Conservation (phyloP, 179 eudicot species). For the Pouteria campechiana region DNA sequence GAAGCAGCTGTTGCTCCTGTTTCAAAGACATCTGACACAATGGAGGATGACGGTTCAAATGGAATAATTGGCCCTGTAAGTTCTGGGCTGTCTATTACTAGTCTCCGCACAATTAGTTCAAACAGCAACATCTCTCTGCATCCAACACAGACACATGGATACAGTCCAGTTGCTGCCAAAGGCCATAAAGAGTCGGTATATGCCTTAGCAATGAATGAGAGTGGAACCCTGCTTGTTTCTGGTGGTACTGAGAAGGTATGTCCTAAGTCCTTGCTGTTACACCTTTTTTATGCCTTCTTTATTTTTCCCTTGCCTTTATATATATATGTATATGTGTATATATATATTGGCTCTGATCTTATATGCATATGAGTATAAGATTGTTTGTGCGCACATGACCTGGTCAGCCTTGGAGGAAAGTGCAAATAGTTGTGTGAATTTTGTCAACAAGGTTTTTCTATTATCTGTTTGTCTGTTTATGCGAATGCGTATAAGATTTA, state of each 20-base stretch:
- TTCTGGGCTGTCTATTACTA: slow-evolving; percentile 35
- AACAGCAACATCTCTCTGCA: slow-evolving; percentile 66
- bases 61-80: slow-evolving; percentile 48
- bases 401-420: no score
- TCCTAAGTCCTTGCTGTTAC: background rate
- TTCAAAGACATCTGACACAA: slow-evolving; percentile 57
- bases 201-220: slow-evolving; percentile 91
- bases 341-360: no score
- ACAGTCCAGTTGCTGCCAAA: slow-evolving; percentile 82
- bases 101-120: slow-evolving; percentile 65
- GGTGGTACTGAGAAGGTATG: slow-evolving; percentile 99
- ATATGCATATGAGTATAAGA: no score
- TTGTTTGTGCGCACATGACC: no score
- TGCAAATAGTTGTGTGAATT: no score
- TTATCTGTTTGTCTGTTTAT: no score
- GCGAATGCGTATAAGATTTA: no score
- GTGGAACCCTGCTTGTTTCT: slow-evolving; percentile 91
- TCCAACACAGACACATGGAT: slow-evolving; percentile 62
- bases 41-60: slow-evolving; percentile 57
- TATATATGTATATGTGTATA: no score
- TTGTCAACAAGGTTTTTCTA: no score
- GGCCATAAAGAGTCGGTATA: slow-evolving; percentile 99
- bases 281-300: background rate
- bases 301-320: no score
- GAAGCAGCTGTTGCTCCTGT: slow-evolving; percentile 88